Evolutionary conservation across 768 basidiomycete species (phyloP).

Genomic region (Crassisporium funariophilum): DNA sequence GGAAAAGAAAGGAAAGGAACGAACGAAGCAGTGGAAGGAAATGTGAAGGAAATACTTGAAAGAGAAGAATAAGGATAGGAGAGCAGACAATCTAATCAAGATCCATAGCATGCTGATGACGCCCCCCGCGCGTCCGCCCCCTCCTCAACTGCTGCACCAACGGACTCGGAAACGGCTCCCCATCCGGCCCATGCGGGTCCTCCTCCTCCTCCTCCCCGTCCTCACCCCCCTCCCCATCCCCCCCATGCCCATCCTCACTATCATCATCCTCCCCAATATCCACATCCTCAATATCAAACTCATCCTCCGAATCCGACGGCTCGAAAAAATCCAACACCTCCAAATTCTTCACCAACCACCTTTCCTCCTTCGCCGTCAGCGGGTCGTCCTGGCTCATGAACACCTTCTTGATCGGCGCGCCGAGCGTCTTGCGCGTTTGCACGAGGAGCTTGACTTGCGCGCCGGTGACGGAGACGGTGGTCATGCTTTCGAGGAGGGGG

Average conservation of each 20-base stretch:
- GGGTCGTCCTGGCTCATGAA: slow-evolving; percentile 48
- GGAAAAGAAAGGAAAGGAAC: too few relatives aligned
- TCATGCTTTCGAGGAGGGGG: slow-evolving; percentile 53
- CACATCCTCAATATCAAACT: slow-evolving; percentile 24
- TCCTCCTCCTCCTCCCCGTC: slow-evolving; percentile 30
- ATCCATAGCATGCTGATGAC: slow-evolving; percentile 1
- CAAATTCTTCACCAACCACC: slow-evolving; percentile 54
- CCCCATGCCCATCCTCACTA: slow-evolving; percentile 11
- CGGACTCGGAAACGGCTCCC: slow-evolving; percentile 17
- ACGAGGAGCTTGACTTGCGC: slow-evolving; percentile 46
- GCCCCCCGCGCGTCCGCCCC: slow-evolving; percentile 11
- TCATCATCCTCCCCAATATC: slow-evolving; percentile 21
- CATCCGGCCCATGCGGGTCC: slow-evolving; percentile 9
- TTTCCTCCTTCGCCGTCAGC: slow-evolving; percentile 41
- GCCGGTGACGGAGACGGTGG: slow-evolving; percentile 46
- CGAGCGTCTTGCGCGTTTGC: slow-evolving; percentile 38
- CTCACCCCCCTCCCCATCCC: slow-evolving; percentile 12
- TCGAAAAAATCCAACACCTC: slow-evolving; percentile 59
- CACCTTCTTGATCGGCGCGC: slow-evolving; percentile 48
- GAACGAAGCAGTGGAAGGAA: too few relatives aligned
- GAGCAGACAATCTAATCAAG: slow-evolving; percentile 10
- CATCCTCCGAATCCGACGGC: slow-evolving; percentile 52
- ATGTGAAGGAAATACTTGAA: too few relatives aligned
- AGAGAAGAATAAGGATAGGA: too few relatives aligned
- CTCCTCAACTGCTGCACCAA: slow-evolving; percentile 20